Evolutionary conservation across 257 asterid species (phyloP), one percentile per base, ranked within the genome.

Genomic region (Pogostemon cablin): DNA sequence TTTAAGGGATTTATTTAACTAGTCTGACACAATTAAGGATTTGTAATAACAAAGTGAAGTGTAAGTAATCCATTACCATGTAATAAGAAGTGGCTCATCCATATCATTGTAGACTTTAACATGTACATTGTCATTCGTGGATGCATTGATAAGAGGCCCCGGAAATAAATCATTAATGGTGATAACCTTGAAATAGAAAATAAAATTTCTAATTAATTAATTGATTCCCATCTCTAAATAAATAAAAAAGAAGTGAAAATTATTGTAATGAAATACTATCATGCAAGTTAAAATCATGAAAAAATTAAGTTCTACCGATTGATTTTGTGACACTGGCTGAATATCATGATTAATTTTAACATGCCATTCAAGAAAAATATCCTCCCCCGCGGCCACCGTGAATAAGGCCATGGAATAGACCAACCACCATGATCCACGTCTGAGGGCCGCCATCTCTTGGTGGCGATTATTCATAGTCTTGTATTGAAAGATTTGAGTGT

Each of bases 161-260:
- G 97, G 97, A 72, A 91, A 91, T 73, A 80, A 59, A 46, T 81
- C 87, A 62, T 91, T 91, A 65, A 91, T 81, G 4, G 96, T 87
- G 41, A 91, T 86, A 60, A 91, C 93, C 96, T 90, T 62, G 6
- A 12, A 2, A 40, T 4, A 40, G 15, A 25, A 52, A 35, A 64
- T n/a, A 17, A 9, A 11, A 5, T 35, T 8, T 48, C 1, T 20
- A 59, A 48, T 3, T 4, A 61, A 47, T 6, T 6, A 32, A 6
- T 17, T n/a, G 32, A 25, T 25, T 25, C 32, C 32, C 32, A 0
- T 25, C 32, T 25, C 32, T 25, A 25, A 25, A 25, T 25, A 25
- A 25, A 25, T 25, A 25, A 25, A 25, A 25, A 25, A 25, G 32
- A 25, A 25, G 32, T 25, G 32, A 25, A 25, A 25, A 25, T 25